Conservation (phyloP, 2,329 filamentous ascomycete species). For the Cercospora berteroae region DNA sequence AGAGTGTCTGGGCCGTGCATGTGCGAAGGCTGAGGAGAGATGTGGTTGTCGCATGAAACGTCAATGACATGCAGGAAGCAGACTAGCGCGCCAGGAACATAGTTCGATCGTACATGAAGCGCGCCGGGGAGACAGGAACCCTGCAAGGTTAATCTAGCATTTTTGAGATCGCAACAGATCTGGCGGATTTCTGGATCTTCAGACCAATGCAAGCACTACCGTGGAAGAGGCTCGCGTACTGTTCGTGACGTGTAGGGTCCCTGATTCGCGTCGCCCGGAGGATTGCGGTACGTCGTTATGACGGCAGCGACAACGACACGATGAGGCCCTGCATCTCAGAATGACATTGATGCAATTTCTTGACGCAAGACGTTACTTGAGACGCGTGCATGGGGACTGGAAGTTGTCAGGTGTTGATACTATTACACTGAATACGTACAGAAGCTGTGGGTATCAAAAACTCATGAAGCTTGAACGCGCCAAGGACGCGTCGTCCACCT, state of each 20-base stretch:
- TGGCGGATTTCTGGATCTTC: slow-evolving; percentile 9
- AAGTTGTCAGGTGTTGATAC: not conserved
- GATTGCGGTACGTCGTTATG: slow-evolving; percentile 10
- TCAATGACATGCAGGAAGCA: slow-evolving; percentile 24
- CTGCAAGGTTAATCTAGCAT: slow-evolving; percentile 18
- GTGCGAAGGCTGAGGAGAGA: not conserved
- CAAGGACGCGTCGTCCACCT: not conserved
- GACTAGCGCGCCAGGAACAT: slow-evolving; percentile 26
- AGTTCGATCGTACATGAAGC: slow-evolving; percentile 15
- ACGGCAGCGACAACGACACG: not conserved
- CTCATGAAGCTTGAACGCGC: not conserved
- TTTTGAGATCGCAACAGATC: slow-evolving; percentile 12
- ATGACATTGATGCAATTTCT: not conserved
- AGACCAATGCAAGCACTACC: slow-evolving; percentile 17
- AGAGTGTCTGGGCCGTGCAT: not conserved
- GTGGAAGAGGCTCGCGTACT: slow-evolving; percentile 1
- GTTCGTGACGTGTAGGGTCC: slow-evolving; percentile 14
- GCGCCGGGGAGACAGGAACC: slow-evolving; percentile 1
- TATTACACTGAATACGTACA: not conserved
- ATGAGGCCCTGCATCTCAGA: not conserved
- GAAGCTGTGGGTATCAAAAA: not conserved
- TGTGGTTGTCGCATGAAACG: slow-evolving; percentile 13
- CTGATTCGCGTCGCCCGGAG: not conserved
- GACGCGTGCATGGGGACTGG: not conserved
- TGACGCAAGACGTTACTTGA: not conserved